Base-by-base conservation (phyloP, 75 land plant species). In the Isoetes taiwanensis region DNA sequence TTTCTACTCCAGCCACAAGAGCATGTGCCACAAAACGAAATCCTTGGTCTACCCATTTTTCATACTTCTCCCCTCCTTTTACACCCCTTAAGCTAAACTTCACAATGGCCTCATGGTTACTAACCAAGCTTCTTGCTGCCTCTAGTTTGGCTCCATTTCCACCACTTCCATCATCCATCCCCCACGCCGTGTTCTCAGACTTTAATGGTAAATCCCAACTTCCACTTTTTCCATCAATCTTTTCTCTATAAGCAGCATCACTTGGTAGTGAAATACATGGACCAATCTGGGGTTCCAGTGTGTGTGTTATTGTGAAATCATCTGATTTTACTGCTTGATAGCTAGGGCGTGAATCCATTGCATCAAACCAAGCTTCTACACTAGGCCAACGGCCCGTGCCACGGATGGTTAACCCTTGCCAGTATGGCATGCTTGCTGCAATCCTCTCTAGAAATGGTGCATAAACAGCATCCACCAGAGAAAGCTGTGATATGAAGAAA, bases 381-480 rank as follows among this genome's bases (percentile, higher is more conserved):
- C 58, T 56, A 4, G 72, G 67, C 72, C 72, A 70, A 14, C 61
- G 60, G 3, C 23, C 55, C 16, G 30, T 38, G 3, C 67, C 67
- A 16, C 72, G 53, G 16, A 70, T 34, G n/a, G 3, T 30, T 11
- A 42, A 27, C 2, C 72, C 72, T 27, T 37, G 61, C 72, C 72
- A 70, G 61, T 70, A 70, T 10, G 72, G 72, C 61, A 63, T 50
- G 38, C 72, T 70, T 35, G 72, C 72, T 5, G 72, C 59, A 11
- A 70, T 70, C 35, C 72, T 56, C 58, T 70, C 72, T 30, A 70
- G 54, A 41, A 70, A 70, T 5, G 72, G 72, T 3, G 72, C 67
- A 57, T 63, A 70, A 28, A 70, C 72, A 34, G 72, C 72, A 43
- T 70, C 72, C 26, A 70, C 67, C 55, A 68, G 25, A 23, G 71